Base-by-base conservation (phyloP, 345 rosid genomes). In the Lepidium sativum region DNA sequence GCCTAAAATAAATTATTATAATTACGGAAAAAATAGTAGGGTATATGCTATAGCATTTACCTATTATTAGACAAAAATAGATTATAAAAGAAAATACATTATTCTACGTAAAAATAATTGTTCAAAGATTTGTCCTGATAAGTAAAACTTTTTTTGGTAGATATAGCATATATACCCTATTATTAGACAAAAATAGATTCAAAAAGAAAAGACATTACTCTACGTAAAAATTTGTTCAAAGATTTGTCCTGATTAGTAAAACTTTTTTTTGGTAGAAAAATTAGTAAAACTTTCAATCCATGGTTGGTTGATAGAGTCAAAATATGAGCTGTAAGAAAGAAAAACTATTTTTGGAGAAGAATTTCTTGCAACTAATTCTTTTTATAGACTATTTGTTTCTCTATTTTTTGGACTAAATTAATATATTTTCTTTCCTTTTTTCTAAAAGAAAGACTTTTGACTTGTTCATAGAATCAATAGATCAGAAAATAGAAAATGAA, bases 281-380 rank as follows among this genome's bases (percentile, higher is more conserved):
- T 48, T 21, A 71, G 64, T 64, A 71, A 64, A 64, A 71, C 65
- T 63, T 41, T 55, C 57, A 56, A 55, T 31, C 37, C 3, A 56
- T 56, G 53, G 33, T 64, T 56, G 53, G 33, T 71, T 64, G 75
- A 69, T 69, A 27, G 31, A 65, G 70, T 65, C 71, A 44, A 45
- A 35, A 45, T 35, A 15, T 45, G 54, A 39, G 52, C 27, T 35
- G 25, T 38, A 38, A 8, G 18, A 35, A 27, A 65, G n/a, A 51
- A 53, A 57, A 38, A 21, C 67, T 58, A 65, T 57, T 71, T 63
- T 56, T 71, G 50, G 75, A 23, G 54, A 65, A 65, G 50, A 35
- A 7, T 1, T 21, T 25, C 43, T 47, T 63, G 63, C 35, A 61
- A 32, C 7, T 21, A 38, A 9, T 44, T 48, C 27, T 71, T 56